phyloP scores from a whole-genome alignment of 2,329 filamentous ascomycete species.

The Fonsecaea pedrosoi region DNA sequence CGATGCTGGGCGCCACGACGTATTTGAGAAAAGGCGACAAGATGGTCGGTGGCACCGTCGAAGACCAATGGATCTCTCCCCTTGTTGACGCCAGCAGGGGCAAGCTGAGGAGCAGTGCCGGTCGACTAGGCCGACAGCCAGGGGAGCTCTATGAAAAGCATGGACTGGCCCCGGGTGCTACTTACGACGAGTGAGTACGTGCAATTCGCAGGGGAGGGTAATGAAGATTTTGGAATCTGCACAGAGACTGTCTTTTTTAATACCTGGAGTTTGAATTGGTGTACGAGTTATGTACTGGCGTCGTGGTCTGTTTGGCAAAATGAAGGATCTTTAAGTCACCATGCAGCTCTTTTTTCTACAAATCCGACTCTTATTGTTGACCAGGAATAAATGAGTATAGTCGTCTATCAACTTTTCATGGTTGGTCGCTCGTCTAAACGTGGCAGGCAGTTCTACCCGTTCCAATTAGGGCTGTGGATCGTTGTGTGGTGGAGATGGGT shows the following conservation, averaged over 20 bases:
- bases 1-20: conserved; percentile 43
- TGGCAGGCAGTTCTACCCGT: no score
- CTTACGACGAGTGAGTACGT: conserved; percentile 11
- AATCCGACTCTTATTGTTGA: neutral
- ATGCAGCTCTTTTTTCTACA: neutral
- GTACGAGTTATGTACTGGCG: neutral
- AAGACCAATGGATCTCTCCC: conserved; percentile 37
- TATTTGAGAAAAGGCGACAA: conserved; percentile 38
- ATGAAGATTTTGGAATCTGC: neutral
- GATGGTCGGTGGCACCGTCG: conserved; percentile 35
- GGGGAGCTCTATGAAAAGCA: conserved; percentile 30
- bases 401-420: no score
- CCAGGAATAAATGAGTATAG: no score
- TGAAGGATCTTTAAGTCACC: neutral
- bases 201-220: neutral
- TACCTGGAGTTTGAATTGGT: neutral
- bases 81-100: conserved; percentile 38
- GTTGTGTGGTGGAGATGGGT: neutral
- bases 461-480: no score
- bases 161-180: conserved; percentile 20
- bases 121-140: conserved; percentile 34
- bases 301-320: neutral
- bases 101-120: conserved; percentile 37
- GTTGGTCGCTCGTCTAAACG: no score
- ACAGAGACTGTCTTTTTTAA: neutral